Evolutionary conservation across 2,329 filamentous ascomycete genomes (phyloP), one percentile per base, ranked within the genome.

Genomic region (Calonectria pauciramosa): DNA sequence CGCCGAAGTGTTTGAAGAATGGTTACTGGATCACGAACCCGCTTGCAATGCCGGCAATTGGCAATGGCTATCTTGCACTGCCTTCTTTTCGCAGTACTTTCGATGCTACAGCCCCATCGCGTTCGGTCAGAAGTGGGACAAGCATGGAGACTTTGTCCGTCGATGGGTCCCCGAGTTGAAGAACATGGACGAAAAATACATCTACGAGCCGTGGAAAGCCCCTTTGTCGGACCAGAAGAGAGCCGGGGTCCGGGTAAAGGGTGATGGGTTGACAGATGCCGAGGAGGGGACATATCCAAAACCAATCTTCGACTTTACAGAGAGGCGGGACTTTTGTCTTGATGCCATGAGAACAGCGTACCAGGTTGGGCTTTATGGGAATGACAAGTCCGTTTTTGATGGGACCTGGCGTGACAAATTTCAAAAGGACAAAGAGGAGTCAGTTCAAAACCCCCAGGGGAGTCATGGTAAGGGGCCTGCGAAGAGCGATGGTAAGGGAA

Each of bases 181-280:
- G 72, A 80, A 88, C 0, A 87, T 93, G 75, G 88, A 92, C 18
- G 89, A 89, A 68, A 95, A 94, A 83, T 95, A 90, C 80, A 95
- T 96, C 38, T 96, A 95, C 78, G 94, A 96, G 86, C 94, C 94
- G 8, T 94, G 93, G 92, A 95, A 93, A 81, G 93, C 94, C 52
- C 92, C 92, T 2, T 88, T 93, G 49, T 85, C 84, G 26, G 94
- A 95, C 71, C 92, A 95, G 85, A 94, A 91, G 82, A 91, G 89
- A 80, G 94, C 93, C 71, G 90, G 92, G 0, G 93, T 94, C 67
- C 82, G 90, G 23, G 85, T 94, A 68, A 89, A 87, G 59, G 91
- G 91, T 0, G 88, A 92, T 76, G 89, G 89, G 2, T 82, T 87
- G 34, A 82, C 80, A 9, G 84, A 85, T 26, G 78, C 82, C 41